These are phyloP conservation scores for Colletotrichum sp. DNA, from an alignment of 2,329 filamentous ascomycete genomes.

Conservation along the genomic window DNA sequence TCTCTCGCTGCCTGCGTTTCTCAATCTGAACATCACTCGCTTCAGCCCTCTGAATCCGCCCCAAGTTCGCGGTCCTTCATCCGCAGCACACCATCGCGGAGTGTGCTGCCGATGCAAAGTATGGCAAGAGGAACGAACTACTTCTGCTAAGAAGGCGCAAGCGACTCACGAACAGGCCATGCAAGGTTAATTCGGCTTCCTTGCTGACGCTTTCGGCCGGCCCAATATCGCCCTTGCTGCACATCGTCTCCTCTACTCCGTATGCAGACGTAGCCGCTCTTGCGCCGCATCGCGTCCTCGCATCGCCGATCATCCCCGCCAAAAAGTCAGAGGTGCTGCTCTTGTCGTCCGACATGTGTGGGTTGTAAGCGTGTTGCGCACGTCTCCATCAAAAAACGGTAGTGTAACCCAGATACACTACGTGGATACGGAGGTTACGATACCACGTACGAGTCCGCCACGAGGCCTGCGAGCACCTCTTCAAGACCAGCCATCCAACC, in stretches of 20 bases:
- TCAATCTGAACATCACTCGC: conserved; percentile 17
- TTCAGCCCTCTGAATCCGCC: conserved; percentile 8
- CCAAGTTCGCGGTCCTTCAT: not conserved
- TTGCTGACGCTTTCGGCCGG: not conserved
- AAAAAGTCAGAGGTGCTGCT: not conserved
- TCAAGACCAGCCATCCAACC: not conserved
- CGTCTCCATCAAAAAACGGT: not conserved
- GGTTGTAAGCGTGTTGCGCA: not conserved
- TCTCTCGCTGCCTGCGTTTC: not conserved
- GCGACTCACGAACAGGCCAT: not conserved
- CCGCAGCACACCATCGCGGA: not conserved
- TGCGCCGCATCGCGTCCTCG: not conserved
- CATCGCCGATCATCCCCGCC: not conserved
- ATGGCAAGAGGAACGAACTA: not conserved
- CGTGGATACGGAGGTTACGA: not conserved
- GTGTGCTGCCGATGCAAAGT: not conserved
- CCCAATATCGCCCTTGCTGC: not conserved
- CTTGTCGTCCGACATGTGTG: conserved; percentile 7
- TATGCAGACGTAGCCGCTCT: not conserved
- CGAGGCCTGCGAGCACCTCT: not conserved
- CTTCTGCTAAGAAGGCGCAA: not conserved
- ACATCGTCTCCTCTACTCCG: not conserved
- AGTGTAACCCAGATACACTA: not conserved
- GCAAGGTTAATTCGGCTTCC: conserved; percentile 11
- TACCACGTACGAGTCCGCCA: not conserved